These are phyloP conservation scores for Trichoderma polysporum DNA, from an alignment of 2,329 filamentous ascomycete genomes.

Conservation along the genomic window DNA sequence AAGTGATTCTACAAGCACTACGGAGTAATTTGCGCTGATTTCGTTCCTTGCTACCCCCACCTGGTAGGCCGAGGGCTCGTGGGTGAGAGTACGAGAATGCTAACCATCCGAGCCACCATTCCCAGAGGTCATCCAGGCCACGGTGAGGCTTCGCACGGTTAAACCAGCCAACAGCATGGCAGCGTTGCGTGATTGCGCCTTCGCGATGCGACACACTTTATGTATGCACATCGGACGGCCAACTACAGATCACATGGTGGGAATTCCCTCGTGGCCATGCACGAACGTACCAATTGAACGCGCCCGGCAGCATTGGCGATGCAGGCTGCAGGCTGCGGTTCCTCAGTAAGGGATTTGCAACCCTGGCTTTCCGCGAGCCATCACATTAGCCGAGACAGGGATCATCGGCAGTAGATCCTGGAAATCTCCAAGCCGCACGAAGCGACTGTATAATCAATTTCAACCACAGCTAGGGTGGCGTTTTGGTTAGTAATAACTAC, in stretches of 20 bases:
- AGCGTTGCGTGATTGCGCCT: constrained; percentile 14
- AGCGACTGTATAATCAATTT: constrained; percentile 8
- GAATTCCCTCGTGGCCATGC: background rate
- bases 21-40: background rate
- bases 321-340: background rate
- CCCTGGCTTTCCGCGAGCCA: background rate
- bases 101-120: background rate
- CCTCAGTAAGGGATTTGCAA: background rate
- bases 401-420: constrained; percentile 7
- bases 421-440: constrained; percentile 9
- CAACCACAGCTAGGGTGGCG: background rate
- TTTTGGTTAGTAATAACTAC: background rate
- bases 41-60: background rate
- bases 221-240: constrained; percentile 4
- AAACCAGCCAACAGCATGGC: background rate
- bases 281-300: constrained; percentile 7
- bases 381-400: constrained; percentile 16
- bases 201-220: constrained; percentile 3
- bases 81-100: background rate
- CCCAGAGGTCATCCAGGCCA: background rate
- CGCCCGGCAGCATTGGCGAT: background rate
- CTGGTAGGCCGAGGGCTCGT: background rate
- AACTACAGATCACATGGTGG: constrained; percentile 14
- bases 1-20: background rate
- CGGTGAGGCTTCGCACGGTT: background rate